Evolutionary conservation across 139 green algal species (phyloP).

Genomic region (Bryopsis sp.): DNA sequence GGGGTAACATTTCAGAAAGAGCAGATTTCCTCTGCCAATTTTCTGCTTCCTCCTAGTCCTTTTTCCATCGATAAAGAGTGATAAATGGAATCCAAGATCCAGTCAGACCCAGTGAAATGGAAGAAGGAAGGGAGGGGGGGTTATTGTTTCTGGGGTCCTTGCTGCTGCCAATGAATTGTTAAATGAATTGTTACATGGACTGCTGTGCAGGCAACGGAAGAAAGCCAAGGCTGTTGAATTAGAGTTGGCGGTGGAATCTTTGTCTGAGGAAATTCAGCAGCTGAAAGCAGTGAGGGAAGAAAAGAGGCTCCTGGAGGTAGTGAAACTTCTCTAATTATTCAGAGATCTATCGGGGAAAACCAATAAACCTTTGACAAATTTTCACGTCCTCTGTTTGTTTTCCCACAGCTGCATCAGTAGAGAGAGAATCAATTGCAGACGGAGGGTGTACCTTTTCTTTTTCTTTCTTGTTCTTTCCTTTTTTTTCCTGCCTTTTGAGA

Average conservation of each 20-base stretch:
- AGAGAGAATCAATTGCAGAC: too few species aligned
- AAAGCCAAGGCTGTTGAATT: slow-evolving; percentile 23
- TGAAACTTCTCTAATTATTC: slow-evolving; percentile 4
- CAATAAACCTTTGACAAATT: slow-evolving; percentile 2
- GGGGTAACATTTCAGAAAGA: too few species aligned
- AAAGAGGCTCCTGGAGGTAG: slow-evolving; percentile 12
- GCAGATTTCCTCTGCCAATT: too few species aligned
- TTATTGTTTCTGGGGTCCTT: background rate
- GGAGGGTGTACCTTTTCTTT: too few species aligned
- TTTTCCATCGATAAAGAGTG: too few species aligned
- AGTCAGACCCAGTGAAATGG: too few species aligned
- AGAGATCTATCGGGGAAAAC: background rate
- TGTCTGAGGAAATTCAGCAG: slow-evolving; percentile 15
- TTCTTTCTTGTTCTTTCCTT: too few species aligned
- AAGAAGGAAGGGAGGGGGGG: background rate
- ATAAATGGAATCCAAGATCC: too few species aligned
- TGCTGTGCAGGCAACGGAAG: slow-evolving; percentile 21
- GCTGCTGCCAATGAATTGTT: background rate
- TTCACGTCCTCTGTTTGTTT: too few species aligned
- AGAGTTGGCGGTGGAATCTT: slow-evolving; percentile 10
- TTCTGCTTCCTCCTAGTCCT: too few species aligned
- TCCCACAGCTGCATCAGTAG: too few species aligned
- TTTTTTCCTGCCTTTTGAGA: too few species aligned
- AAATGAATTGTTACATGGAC: background rate
- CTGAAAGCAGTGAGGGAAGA: slow-evolving; percentile 14